Evolutionary conservation across 164 flowering plant genomes (phyloP).

Genomic region (Nelumbo lutea): DNA sequence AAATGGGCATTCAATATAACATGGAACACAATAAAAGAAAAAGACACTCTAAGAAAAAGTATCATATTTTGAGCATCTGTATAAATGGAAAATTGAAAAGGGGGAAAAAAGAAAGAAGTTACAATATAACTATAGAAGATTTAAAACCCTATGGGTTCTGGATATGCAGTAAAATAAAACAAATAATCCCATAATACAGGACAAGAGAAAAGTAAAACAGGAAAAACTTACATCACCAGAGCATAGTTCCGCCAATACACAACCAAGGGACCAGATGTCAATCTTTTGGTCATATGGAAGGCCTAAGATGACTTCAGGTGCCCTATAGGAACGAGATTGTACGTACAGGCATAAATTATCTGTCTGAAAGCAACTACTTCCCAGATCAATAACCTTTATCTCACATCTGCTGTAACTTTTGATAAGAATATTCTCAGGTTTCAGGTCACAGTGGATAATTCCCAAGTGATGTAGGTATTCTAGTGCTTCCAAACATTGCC

Average conservation of each 20-base stretch:
- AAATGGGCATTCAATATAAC: no score
- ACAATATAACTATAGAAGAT: neutral
- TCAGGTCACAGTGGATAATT: conserved; percentile 88
- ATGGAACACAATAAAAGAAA: no score
- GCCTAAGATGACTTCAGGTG: conserved; percentile 96
- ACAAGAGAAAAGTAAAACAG: neutral
- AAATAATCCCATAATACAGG: neutral
- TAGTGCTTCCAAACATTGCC: conserved; percentile 88
- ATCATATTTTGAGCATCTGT: no score
- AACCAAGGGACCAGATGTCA: conserved; percentile 95
- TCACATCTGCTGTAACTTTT: conserved; percentile 86
- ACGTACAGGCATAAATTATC: conserved; percentile 87
- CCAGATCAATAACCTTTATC: conserved; percentile 91
- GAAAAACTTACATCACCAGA: conserved; percentile 73
- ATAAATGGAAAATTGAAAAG: neutral
- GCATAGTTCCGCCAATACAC: conserved; percentile 87
- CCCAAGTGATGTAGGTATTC: conserved; percentile 73
- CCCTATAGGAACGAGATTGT: conserved; percentile 95
- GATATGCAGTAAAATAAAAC: neutral
- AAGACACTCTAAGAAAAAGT: no score
- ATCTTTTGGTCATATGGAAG: conserved; percentile 79
- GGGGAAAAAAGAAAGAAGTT: neutral
- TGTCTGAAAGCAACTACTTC: conserved; percentile 89
- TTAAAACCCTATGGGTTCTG: neutral
- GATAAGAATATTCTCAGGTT: conserved; percentile 92